Evolutionary conservation across 805 yeast genomes (phyloP), one percentile per base, ranked within the genome.

Genomic region (Candida insectalens): DNA sequence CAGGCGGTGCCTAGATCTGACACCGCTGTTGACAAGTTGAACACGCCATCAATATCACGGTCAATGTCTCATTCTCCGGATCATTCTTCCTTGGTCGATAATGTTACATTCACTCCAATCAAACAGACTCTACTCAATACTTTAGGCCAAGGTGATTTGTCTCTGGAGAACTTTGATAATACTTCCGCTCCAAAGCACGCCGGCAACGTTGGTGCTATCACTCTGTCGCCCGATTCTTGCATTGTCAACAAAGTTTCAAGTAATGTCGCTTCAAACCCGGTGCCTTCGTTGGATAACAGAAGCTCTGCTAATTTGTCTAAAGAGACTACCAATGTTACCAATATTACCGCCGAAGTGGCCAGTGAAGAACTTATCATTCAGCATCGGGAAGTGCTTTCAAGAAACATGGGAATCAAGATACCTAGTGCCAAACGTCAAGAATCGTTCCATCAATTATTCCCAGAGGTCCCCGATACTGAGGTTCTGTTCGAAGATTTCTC

Each of bases 401-500:
- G 44, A 15, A 39, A 39, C 21, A 36, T 53, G 8, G 49, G 42
- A 9, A 36, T 54, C 5, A 49, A 60, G 35, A 43, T 54, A 27
- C 70, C 77, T 2, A 55, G 59, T 29, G 69, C 63, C 13, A 77
- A 71, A 46, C 60, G 73, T 38, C 77, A 77, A 43, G 60, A 62
- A 15, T 77, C 76, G 16, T 77, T 77, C 50, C 84, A 77, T 47
- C 67, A 65, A 31, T 46, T 68, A 12, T 79, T 79, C 52, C 67
- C 71, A 28, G 67, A 68, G 29, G 47, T 78, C 1, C 70, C 74
- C 3, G 36, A 54, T 1, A 52, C 48, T 19, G 88, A 79, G 44
- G 53, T 62, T 20, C 59, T 77, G n/a, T 60, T 78, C 27, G 74
- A 68, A 19, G 84, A 77, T 41, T 73, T 60, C 45, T 65, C 74